Base-by-base conservation (phyloP, 768 basidiomycete species). In the Suillus bovinus region DNA sequence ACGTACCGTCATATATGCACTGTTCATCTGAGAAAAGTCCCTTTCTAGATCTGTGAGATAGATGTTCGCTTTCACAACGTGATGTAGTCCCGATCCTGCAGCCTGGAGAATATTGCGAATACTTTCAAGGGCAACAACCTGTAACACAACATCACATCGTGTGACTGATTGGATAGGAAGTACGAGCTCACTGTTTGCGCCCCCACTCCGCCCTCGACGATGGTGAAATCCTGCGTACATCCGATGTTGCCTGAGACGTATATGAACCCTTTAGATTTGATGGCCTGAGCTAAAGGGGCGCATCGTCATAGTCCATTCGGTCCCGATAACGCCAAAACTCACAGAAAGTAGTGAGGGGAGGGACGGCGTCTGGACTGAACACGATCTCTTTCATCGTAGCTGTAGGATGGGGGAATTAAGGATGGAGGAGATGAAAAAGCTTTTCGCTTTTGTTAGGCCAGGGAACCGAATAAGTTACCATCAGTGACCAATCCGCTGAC, bases 201-300 rank as follows among this genome's bases (percentile, higher is more conserved):
- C 47, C 74, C 67, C 20, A 81, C 61, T 3, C 77, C 79, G 4
- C 79, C 80, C 47, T 68, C 68, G 17, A 76, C 67, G 53, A 81
- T 66, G 61, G 66, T 65, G 60, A 66, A 61, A 10, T 79, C 75
- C 1, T 50, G 47, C 42, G 72, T 67, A 56, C 69, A 73, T 20
- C 79, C 79, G 54, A 80, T 72, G 65, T 70, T 79, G 2, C 79
- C 79, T 11, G 79, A 80, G 29, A 77, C 74, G n/a, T 80, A 80
- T 14, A 79, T 70, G 9, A 60, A 71, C 13, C 73, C 70, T 20
- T 66, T 67, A 5, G 77, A 77, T 49, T 77, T 68, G n/a, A 75
- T 70, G 1, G 70, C 78, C 63, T 79, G 78, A 22, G 78, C 77
- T 78, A 63, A n/a, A 56, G 9, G 50, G n/a, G 17, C 8, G 24